Evolutionary conservation across 2,329 filamentous ascomycete genomes (phyloP), one percentile per base, ranked within the genome.

Genomic region (Herpotrichia juniperi): DNA sequence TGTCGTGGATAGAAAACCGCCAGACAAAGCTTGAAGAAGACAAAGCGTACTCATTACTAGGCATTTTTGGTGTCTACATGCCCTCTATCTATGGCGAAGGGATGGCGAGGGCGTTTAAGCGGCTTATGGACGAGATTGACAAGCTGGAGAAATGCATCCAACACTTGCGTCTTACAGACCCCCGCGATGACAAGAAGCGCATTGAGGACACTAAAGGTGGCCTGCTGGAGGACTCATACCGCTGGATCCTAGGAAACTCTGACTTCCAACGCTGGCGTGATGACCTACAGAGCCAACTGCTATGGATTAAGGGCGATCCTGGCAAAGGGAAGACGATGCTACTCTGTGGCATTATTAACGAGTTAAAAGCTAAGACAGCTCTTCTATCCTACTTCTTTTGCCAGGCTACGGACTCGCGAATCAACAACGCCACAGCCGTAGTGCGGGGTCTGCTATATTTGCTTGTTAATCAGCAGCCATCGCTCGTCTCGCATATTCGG

Each of bases 191-290:
- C n/a, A n/a, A n/a, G n/a, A n/a, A n/a, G n/a, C n/a, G n/a, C n/a
- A n/a, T n/a, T n/a, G n/a, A n/a, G n/a, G n/a, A n/a, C n/a, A n/a
- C n/a, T n/a, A n/a, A n/a, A n/a, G n/a, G n/a, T n/a, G n/a, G n/a
- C n/a, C n/a, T n/a, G n/a, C n/a, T n/a, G n/a, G n/a, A n/a, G n/a
- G n/a, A n/a, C n/a, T n/a, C n/a, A n/a, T n/a, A n/a, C n/a, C n/a
- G n/a, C n/a, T n/a, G n/a, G n/a, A n/a, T 66, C 19, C 48, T 66
- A 16, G 26, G 61, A 24, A 54, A 67, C 42, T 16, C 40, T 7
- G 43, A 58, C 48, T 68, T 64, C 46, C 46, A 48, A 39, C 50
- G 42, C 35, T 68, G 63, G 66, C 50, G 48, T 16, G 44, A 66
- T 53, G 52, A 49, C 19, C 48, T 66, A 12, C 48, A 67, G 10